Percentiles rank a stretch among this genome's conserved stretches.
Evolutionary conservation across 352 stramenopile species (phyloP).

Genomic region (Phytophthora palmivora): DNA sequence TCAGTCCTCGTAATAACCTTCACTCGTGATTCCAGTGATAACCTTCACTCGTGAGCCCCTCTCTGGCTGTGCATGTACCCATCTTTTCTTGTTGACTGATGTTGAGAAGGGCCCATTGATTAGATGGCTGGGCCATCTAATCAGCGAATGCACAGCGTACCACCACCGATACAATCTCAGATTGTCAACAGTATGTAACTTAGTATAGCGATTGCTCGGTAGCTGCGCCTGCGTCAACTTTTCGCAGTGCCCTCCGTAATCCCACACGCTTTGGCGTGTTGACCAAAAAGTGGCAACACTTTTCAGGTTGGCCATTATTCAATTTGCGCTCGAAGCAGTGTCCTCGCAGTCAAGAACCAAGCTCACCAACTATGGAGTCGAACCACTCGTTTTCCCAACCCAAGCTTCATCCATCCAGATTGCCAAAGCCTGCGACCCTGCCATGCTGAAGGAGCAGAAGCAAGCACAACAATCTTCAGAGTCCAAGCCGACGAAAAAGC

Average conservation of each 20-base stretch:
- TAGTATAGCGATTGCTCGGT: background rate
- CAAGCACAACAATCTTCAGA: background rate
- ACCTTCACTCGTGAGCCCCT: no score
- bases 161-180: background rate
- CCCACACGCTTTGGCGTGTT: background rate
- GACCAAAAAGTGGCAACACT: background rate
- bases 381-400: conserved; percentile 1
- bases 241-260: background rate
- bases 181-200: background rate
- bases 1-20: no score
- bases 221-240: background rate
- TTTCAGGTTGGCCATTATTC: conserved; percentile 2
- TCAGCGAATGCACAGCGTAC: background rate
- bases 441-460: conserved; percentile 9
- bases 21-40: no score
- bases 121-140: no score
- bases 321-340: conserved; percentile 10
- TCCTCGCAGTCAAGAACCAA: background rate
- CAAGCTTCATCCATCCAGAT: conserved; percentile 5
- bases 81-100: no score
- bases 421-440: conserved; percentile 8
- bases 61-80: no score
- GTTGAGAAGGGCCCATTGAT: no score
- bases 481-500: conserved; percentile 24
- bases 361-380: conserved; percentile 9